These are phyloP conservation scores for Bryopsis sp. DNA, from an alignment of 139 green algal genomes.

Conservation along the genomic window DNA sequence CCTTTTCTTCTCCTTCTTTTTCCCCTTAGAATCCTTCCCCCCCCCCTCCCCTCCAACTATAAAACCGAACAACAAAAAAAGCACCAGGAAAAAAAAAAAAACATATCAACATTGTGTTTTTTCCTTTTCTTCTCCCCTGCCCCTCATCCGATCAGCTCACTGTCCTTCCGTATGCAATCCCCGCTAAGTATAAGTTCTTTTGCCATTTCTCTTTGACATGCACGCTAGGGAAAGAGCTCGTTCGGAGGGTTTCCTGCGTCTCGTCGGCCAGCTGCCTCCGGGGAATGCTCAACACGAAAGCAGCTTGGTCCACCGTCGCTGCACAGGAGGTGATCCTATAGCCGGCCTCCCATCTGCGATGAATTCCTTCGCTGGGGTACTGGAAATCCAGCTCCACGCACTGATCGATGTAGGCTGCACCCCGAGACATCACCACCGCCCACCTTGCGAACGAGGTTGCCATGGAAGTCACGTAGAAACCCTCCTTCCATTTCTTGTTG, in stretches of 20 bases:
- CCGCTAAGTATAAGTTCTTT: slow-evolving; percentile 97
- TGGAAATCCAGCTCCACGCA: slow-evolving; percentile 99
- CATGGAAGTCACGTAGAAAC: slow-evolving; percentile 99
- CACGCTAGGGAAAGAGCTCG: slow-evolving; percentile 82
- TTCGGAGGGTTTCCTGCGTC: slow-evolving; percentile 97
- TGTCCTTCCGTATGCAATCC: slow-evolving; percentile 90
- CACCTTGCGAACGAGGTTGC: slow-evolving; percentile 84
- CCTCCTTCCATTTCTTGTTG: slow-evolving; percentile 99
- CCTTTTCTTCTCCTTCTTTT: too few species aligned
- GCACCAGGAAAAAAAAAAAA: too few species aligned
- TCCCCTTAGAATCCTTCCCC: too few species aligned
- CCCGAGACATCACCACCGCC: slow-evolving; percentile 98
- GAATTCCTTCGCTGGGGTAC: slow-evolving; percentile 96
- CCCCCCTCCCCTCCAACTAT: too few species aligned
- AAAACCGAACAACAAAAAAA: too few species aligned
- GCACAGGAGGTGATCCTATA: slow-evolving; percentile 95
- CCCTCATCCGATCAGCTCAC: slow-evolving; percentile 37
- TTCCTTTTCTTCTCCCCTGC: too few species aligned
- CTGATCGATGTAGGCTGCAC: slow-evolving; percentile 94
- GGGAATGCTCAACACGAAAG: slow-evolving; percentile 76
- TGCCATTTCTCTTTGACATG: slow-evolving; percentile 99
- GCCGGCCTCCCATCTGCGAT: slow-evolving; percentile 89
- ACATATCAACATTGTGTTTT: too few species aligned
- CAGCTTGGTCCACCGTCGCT: slow-evolving; percentile 85
- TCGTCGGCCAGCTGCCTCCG: slow-evolving; percentile 81